phyloP scores from a whole-genome alignment of 2,329 filamentous ascomycete species.

The Myotisia sp. region DNA sequence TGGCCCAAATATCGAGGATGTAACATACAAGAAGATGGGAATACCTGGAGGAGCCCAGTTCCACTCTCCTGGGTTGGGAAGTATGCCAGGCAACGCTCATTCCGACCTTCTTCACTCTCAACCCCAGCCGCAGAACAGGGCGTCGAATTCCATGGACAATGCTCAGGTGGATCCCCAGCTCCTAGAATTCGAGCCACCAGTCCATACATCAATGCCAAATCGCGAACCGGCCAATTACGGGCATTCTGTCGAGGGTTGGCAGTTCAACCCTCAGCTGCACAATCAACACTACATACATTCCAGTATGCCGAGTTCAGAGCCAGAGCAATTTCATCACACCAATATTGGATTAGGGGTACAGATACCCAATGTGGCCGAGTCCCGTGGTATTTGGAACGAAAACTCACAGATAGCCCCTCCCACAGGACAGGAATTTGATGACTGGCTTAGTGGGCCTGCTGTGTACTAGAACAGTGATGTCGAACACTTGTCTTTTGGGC shows the following conservation, averaged over 20 bases:
- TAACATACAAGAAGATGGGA: constrained; percentile 29
- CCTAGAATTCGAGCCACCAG: constrained; percentile 19
- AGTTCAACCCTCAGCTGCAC: constrained; percentile 11
- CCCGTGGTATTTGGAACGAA: too few species aligned
- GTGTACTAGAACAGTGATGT: background rate
- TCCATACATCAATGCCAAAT: constrained; percentile 11
- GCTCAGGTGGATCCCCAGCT: constrained; percentile 31
- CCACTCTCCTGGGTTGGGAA: constrained; percentile 25
- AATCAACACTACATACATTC: constrained; percentile 13
- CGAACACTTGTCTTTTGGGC: too few species aligned
- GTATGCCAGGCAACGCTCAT: constrained; percentile 29
- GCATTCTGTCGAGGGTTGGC: constrained; percentile 16
- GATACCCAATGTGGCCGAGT: too few species aligned
- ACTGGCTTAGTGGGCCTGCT: constrained; percentile 26
- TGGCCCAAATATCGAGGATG: constrained; percentile 25
- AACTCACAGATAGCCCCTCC: constrained; percentile 17
- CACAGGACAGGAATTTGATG: constrained; percentile 32
- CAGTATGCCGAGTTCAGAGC: constrained; percentile 7
- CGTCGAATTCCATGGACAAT: constrained; percentile 16
- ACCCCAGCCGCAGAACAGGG: constrained; percentile 15
- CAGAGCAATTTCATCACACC: constrained; percentile 10
- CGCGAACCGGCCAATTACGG: constrained; percentile 10
- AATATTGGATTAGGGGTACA: too few species aligned
- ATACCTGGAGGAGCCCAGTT: constrained; percentile 20
- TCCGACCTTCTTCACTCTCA: constrained; percentile 28